Base-by-base conservation (phyloP, 345 rosid species). In the Eucalyptus shirleyi region DNA sequence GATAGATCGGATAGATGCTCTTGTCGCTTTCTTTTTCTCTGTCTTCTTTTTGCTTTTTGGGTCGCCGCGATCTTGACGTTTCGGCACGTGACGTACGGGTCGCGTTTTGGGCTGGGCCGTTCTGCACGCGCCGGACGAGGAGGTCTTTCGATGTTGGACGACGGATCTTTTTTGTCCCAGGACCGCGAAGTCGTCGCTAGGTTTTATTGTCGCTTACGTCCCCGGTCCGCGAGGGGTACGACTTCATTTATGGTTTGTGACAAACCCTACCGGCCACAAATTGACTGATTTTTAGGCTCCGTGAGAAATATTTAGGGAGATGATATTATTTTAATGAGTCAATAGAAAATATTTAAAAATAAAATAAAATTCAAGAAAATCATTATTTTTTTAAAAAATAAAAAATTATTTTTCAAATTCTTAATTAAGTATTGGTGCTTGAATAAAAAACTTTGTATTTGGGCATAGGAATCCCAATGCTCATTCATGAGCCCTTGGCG, bases 401-500 rank as follows among this genome's bases (percentile, higher is more conserved):
- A 21, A 55, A 21, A 55, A 7, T 55, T 0, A 55, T 0, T 21
- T 55, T 55, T 55, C 13, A 23, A 56, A 9, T 9, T 56, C 26
- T 23, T 56, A 56, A 56, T 56, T 24, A 10, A 10, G 3, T 9
- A 56, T 56, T 10, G 30, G 1, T 9, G 1, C 12, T 56, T 23
- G 6, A 1, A 24, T 56, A 0, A 56, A 26, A 56, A 56, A 56
- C 14, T 56, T 0, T 24, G 0, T 24, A 0, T 53, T 8, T 8
- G 0, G 9, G 2, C 11, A 21, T 21, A 21, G 5, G 11, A 53
- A 21, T 53, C 26, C 5, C 11, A 53, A 53, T 1, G 2, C 26
- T 8, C 1, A 1, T 19, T 53, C 26, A 53, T 8, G 59, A 0
- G 59, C 59, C 59, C 0, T 53, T 19, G 59, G 59, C 5, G 19